These are phyloP conservation scores for Mollisia scopiformis DNA, from an alignment of 2,329 filamentous ascomycete genomes.

Conservation along the genomic window DNA sequence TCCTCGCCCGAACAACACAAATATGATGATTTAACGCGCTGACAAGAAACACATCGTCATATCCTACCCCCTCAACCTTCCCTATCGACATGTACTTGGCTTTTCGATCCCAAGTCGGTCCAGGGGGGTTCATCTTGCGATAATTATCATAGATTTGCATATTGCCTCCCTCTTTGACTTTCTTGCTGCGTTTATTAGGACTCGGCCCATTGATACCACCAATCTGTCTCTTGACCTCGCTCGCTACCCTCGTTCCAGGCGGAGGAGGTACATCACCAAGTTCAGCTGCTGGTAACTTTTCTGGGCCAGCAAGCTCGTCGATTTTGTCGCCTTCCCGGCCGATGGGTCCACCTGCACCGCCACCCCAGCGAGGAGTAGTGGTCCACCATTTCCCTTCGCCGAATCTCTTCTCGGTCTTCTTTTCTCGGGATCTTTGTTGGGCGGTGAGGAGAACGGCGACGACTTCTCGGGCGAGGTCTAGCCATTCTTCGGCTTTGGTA, in stretches of 20 bases:
- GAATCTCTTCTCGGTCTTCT: constrained; percentile 56
- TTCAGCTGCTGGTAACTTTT: not conserved
- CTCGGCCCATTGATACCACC: constrained; percentile 23
- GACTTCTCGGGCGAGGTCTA: constrained; percentile 65
- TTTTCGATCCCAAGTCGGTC: constrained; percentile 63
- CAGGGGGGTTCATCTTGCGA: constrained; percentile 61
- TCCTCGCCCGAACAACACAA: constrained; percentile 59
- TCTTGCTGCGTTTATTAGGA: constrained; percentile 24
- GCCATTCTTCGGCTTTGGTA: constrained; percentile 57
- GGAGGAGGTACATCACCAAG: not conserved
- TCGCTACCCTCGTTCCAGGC: constrained; percentile 10
- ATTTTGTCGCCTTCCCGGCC: constrained; percentile 54
- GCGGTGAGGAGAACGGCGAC: constrained; percentile 63
- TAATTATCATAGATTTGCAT: constrained; percentile 66
- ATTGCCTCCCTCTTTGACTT: constrained; percentile 35
- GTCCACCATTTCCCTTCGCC: constrained; percentile 67
- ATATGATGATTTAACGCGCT: constrained; percentile 66
- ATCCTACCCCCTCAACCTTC: constrained; percentile 46
- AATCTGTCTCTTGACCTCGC: constrained; percentile 21
- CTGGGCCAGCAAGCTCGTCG: constrained; percentile 7
- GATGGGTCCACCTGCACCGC: constrained; percentile 63
- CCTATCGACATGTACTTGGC: constrained; percentile 61
- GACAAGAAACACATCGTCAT: constrained; percentile 65
- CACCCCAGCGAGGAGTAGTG: constrained; percentile 62
- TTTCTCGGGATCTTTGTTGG: constrained; percentile 64